Evolutionary conservation across 305 asterid genomes (phyloP).

Genomic region (Rubia peregrina): DNA sequence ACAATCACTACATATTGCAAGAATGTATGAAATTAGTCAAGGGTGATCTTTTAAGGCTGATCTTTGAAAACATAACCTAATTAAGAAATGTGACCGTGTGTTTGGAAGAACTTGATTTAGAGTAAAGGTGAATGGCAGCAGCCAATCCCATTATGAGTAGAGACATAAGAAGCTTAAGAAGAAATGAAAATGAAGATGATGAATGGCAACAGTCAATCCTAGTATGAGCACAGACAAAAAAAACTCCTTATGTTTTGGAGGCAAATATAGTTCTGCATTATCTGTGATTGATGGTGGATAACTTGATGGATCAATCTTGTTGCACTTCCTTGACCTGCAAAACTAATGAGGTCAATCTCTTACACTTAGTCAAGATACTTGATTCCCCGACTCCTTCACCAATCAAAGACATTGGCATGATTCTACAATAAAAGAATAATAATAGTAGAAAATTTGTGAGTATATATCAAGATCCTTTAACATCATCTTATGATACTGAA

Average conservation of each 20-base stretch:
- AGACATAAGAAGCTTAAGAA: slow-evolving; percentile 15
- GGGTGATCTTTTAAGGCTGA: too few species aligned
- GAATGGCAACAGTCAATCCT: neutral
- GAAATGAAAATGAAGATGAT: slow-evolving; percentile 6
- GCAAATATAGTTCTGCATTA: neutral
- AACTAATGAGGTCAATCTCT: too few species aligned
- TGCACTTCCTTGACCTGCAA: slow-evolving; percentile 69
- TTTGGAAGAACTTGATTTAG: slow-evolving; percentile 1
- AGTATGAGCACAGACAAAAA: neutral
- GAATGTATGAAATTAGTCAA: too few species aligned
- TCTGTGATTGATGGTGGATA: neutral
- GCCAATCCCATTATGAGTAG: slow-evolving; percentile 28
- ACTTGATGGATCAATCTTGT: slow-evolving; percentile 44
- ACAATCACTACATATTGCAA: too few species aligned
- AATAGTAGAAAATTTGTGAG: too few species aligned
- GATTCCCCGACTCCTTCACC: too few species aligned
- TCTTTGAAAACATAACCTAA: neutral
- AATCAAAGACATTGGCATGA: too few species aligned
- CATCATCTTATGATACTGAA: too few species aligned
- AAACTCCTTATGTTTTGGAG: neutral
- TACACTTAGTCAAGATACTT: too few species aligned
- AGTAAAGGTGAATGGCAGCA: slow-evolving; percentile 8
- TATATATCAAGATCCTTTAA: too few species aligned
- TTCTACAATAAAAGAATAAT: too few species aligned
- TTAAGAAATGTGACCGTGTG: neutral